Evolutionary conservation across 768 basidiomycete species (phyloP).

Genomic region (Cyclocybe cylindracea): DNA sequence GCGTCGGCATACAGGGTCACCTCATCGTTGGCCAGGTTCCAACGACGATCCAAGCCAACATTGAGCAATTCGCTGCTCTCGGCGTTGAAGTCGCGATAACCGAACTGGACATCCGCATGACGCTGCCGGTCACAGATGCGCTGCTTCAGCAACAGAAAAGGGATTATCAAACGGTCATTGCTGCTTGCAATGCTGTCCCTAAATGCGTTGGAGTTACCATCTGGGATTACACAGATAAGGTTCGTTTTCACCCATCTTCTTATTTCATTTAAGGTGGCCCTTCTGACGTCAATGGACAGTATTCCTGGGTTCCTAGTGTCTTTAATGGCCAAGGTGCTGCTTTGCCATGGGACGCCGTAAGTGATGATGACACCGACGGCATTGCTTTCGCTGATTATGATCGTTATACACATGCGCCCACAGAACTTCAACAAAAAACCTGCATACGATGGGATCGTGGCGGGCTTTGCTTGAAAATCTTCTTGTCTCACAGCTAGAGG

Average conservation of each 20-base stretch:
- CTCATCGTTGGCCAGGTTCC: slow-evolving; percentile 61
- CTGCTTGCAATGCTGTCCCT: slow-evolving; percentile 49
- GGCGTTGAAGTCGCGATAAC: slow-evolving; percentile 72
- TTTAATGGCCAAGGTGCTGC: slow-evolving; percentile 42
- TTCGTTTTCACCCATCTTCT: background rate
- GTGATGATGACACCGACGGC: background rate
- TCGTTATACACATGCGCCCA: background rate
- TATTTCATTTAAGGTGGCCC: background rate
- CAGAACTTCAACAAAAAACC: slow-evolving; percentile 45
- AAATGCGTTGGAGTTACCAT: slow-evolving; percentile 46
- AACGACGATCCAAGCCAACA: slow-evolving; percentile 43
- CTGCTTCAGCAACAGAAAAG: slow-evolving; percentile 53
- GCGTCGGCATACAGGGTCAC: slow-evolving; percentile 62
- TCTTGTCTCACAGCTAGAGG: too few species aligned
- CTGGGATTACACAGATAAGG: slow-evolving; percentile 49
- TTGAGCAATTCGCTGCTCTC: slow-evolving; percentile 54
- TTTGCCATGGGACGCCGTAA: slow-evolving; percentile 37
- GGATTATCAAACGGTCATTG: slow-evolving; percentile 58
- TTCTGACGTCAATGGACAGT: slow-evolving; percentile 16
- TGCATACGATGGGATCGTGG: slow-evolving; percentile 47
- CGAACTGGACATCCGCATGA: slow-evolving; percentile 67
- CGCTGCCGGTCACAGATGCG: slow-evolving; percentile 48
- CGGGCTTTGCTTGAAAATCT: slow-evolving; percentile 20
- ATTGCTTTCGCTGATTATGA: background rate
- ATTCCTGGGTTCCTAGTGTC: slow-evolving; percentile 40